Conservation (phyloP, 2,329 filamentous ascomycete genomes). For the Penicillium frequentans region DNA sequence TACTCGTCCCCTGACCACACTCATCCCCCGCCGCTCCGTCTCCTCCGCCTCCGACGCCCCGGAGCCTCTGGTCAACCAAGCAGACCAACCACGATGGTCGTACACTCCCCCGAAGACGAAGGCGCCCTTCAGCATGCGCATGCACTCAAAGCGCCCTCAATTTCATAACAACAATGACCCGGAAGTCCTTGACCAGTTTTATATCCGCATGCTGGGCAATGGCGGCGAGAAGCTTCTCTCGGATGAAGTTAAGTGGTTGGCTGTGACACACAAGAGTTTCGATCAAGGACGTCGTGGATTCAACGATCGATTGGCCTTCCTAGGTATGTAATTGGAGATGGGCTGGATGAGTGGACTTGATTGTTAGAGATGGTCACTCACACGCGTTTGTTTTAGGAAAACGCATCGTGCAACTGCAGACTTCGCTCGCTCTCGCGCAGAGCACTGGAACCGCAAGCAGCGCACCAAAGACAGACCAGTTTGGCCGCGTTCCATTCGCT, state of each 20-base stretch:
- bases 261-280: constrained; percentile 97
- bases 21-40: constrained; percentile 26
- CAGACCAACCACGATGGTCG: constrained; percentile 63
- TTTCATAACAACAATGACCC: constrained; percentile 76
- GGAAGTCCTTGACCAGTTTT: constrained; percentile 71
- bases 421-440: constrained; percentile 61
- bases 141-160: constrained; percentile 34
- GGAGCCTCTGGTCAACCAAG: constrained; percentile 30
- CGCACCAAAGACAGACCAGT: constrained; percentile 45
- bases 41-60: constrained; percentile 19
- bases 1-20: constrained; percentile 13
- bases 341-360: neutral
- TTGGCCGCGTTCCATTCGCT: constrained; percentile 64
- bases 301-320: constrained; percentile 87
- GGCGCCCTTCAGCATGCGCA: constrained; percentile 57
- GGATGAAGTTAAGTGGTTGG: constrained; percentile 95
- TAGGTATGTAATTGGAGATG: constrained; percentile 59
- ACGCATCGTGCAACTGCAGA: constrained; percentile 64
- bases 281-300: constrained; percentile 92
- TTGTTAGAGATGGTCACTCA: constrained; percentile 2
- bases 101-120: constrained; percentile 70
- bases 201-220: constrained; percentile 71
- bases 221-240: constrained; percentile 72
- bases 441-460: constrained; percentile 39
- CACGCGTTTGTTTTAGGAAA: constrained; percentile 50